Evolutionary conservation across 768 basidiomycete species (phyloP), one percentile per base, ranked within the genome.

Genomic region (Auriscalpium vulgare): DNA sequence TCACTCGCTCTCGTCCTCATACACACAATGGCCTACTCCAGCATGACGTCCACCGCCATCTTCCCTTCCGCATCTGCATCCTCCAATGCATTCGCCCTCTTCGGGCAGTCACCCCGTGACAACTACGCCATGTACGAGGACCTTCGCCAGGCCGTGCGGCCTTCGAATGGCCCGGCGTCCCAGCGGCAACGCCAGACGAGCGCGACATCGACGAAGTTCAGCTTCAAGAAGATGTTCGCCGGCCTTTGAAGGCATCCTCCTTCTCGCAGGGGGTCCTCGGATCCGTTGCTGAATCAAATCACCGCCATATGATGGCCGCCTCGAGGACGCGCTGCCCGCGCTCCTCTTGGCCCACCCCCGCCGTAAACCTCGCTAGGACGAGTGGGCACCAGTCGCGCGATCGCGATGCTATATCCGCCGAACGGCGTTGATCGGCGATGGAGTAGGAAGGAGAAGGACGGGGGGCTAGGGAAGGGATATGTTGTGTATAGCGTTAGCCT

Each of bases 101-200:
- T 60, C 17, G 52, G 52, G 29, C 62, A 63, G 13, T 59, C 62
- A 9, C 64, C 64, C 1, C 64, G 64, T 29, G 64, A 65, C 55
- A 62, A 55, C 29, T 60, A 61, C 51, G 52, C 53, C 14, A 44
- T 62, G 37, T 57, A 56, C 51, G 64, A 63, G 38, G 64, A 63
- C 21, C 53, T 65, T 8, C 23, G 51, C 7, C 14, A 36, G 21
- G 48, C 51, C 37, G 36, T 61, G 35, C 36, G 50, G 37, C 54
- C 56, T 21, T 46, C 57, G 14, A 16, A 52, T 23, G 36, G 37
- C 17, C 47, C 17, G 37, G 14, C 45, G 11, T 14, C 53, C n/a
- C 21, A 45, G 46, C 48, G 49, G 54, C 59, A 53, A 47, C 54
- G 53, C 49, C 56, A 51, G n/a, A 56, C 37, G 37, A 62, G 59